Evolutionary conservation across 441 rosid genomes (phyloP).

Genomic region (Francoa sonchifolia): DNA sequence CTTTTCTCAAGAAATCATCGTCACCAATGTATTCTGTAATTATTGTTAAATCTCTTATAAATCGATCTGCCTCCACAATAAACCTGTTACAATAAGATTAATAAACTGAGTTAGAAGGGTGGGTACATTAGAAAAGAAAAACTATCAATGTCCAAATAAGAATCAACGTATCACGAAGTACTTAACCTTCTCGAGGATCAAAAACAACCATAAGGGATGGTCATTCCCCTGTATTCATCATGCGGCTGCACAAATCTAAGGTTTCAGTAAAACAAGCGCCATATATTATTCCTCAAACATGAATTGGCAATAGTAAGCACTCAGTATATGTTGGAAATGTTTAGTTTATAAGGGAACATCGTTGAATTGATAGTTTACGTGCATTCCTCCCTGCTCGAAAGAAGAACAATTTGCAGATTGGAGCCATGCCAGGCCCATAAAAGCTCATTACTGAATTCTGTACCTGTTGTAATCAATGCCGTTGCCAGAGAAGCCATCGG

Average conservation of each 20-base stretch:
- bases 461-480: constrained; percentile 36
- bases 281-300: no score
- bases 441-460: constrained; percentile 40
- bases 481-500: constrained; percentile 71
- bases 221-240: constrained; percentile 58
- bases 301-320: no score
- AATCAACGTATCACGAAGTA: neutral
- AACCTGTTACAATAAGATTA: constrained; percentile 26
- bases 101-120: neutral
- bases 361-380: no score
- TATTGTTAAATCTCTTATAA: constrained; percentile 47
- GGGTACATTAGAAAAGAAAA: neutral
- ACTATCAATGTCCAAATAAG: no score
- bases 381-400: constrained; percentile 59
- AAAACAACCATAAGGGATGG: constrained; percentile 55
- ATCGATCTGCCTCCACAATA: constrained; percentile 51
- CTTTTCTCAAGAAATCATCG: constrained; percentile 52
- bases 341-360: no score
- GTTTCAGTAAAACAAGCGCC: no score
- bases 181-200: constrained; percentile 55
- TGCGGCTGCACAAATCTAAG: constrained; percentile 47
- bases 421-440: constrained; percentile 39
- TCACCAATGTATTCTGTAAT: constrained; percentile 75
- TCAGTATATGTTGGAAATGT: no score
- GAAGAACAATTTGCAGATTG: constrained; percentile 34